These are phyloP conservation scores for Amphirosellinia nigrospora DNA, from an alignment of 495 filamentous ascomycete species.

Conservation along the genomic window DNA sequence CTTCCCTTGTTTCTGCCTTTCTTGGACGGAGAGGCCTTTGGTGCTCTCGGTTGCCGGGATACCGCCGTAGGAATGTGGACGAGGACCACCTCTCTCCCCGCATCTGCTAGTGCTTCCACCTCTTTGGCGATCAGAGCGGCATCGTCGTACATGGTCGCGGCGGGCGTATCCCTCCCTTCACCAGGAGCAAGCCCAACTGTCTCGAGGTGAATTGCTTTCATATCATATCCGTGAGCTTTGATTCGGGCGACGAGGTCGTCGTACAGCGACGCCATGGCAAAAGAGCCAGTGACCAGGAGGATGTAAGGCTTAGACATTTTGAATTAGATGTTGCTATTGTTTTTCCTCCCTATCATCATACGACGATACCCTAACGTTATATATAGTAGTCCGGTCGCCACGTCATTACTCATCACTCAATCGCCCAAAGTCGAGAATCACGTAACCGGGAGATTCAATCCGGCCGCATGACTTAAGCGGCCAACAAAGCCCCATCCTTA, in stretches of 20 bases:
- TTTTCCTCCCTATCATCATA: neutral
- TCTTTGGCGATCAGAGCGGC: slow-evolving; percentile 38
- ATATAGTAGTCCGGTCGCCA: neutral
- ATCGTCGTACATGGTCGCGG: slow-evolving; percentile 37
- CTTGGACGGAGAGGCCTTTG: slow-evolving; percentile 49
- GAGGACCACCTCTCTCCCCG: slow-evolving; percentile 46
- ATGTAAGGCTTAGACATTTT: slow-evolving; percentile 45
- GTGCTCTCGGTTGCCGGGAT: slow-evolving; percentile 39
- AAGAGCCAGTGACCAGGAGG: slow-evolving; percentile 50
- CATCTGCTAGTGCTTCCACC: slow-evolving; percentile 35
- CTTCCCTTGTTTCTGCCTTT: slow-evolving; percentile 46
- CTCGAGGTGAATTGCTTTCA: slow-evolving; percentile 30
- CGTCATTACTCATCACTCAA: neutral
- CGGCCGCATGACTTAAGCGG: neutral
- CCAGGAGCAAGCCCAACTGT: slow-evolving; percentile 28
- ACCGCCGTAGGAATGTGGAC: slow-evolving; percentile 47
- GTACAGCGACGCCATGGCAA: slow-evolving; percentile 41
- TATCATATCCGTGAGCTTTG: slow-evolving; percentile 35
- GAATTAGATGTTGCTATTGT: neutral
- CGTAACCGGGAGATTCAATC: slow-evolving; percentile 15
- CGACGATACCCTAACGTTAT: neutral
- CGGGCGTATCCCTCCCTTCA: slow-evolving; percentile 1
- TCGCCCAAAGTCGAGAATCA: neutral
- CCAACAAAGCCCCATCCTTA: neutral
- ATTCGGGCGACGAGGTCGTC: slow-evolving; percentile 36